Base-by-base conservation (phyloP, 129 eudicot genomes). In the Flaveria trinervia region DNA sequence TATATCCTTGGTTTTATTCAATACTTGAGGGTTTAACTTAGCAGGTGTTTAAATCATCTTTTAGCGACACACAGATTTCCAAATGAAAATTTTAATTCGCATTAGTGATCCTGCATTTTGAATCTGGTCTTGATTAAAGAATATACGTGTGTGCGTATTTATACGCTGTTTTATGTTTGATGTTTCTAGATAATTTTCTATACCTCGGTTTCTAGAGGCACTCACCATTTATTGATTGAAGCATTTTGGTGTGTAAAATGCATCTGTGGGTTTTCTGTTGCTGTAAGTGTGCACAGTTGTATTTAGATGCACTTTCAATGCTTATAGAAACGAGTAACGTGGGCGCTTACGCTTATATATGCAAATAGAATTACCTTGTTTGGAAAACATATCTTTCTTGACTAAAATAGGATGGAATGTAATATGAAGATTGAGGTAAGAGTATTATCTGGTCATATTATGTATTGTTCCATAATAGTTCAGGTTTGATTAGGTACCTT, bases 401-500 rank as follows among this genome's bases (percentile, higher is more conserved):
- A 76, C 36, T 41, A 65, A 17, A n/a, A 26, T 49, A 33, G 62
- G 72, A 48, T 62, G 64, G 50, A 48, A 25, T 48, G 51, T 49
- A 36, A 64, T 33, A 14, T 48, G 33, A 65, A 65, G 50, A 39
- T 6, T 57, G 25, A 57, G 7, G 6, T 41, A 55, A 73, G 51
- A 46, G 10, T 75, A 26, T 6, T n/a, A 62, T 46, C 7, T 74
- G 45, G 59, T 25, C 70, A 60, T 14, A 25, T 25, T 74, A 25
- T 45, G 48, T 28, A n/a, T 64, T 75, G 60, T 49, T 75, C 62
- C 61, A 46, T 64, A n/a, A 50, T 54, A 39, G 20, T 20, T 77
- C 68, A 77, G 36, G 69, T 23, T 77, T 67, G 46, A 67, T 39
- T 39, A 77, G 67, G 44, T 39, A 39, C 9, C 55, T 51, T 50